A percentile compares a stretch with the other conserved stretches of the same genome.
Evolutionary conservation across 495 filamentous ascomycete genomes (phyloP).

Genomic region (Halenospora varia): DNA sequence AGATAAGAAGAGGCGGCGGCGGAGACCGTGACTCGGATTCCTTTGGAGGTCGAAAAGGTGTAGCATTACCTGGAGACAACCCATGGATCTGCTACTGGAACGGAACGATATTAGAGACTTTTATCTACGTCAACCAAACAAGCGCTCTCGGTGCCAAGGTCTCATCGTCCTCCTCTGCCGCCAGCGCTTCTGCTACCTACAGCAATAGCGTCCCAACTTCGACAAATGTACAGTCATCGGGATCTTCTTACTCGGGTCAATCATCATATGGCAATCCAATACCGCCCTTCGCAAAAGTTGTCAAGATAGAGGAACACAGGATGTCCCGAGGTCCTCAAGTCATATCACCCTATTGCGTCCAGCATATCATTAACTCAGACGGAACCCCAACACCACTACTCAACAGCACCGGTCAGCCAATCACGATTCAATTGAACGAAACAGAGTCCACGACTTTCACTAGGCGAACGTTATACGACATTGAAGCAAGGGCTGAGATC

Average conservation of each 20-base stretch:
- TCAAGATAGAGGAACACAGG: conserved; percentile 82
- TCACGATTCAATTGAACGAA: conserved; percentile 59
- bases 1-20: conserved; percentile 4
- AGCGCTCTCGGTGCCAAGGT: conserved; percentile 25
- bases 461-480: not conserved
- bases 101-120: conserved; percentile 71
- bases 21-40: not conserved
- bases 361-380: conserved; percentile 59
- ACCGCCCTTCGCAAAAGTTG: conserved; percentile 58
- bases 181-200: conserved; percentile 10
- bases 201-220: conserved; percentile 15
- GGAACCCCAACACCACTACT: conserved; percentile 38
- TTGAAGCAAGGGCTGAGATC: not conserved
- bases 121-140: conserved; percentile 68
- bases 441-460: conserved; percentile 32
- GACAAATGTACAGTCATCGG: conserved; percentile 7
- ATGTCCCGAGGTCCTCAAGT: conserved; percentile 31
- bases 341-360: conserved; percentile 37
- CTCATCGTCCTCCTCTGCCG: not conserved
- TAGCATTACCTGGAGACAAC: conserved; percentile 55
- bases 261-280: conserved; percentile 2
- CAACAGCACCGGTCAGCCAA: conserved; percentile 35
- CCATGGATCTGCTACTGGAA: conserved; percentile 93
- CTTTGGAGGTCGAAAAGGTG: conserved; percentile 40
- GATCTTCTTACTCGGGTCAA: not conserved